Percentiles rank a stretch among this genome's conserved stretches.
phyloP scores from a whole-genome alignment of 2,329 filamentous ascomycete species.

The Apiospora aurea region DNA sequence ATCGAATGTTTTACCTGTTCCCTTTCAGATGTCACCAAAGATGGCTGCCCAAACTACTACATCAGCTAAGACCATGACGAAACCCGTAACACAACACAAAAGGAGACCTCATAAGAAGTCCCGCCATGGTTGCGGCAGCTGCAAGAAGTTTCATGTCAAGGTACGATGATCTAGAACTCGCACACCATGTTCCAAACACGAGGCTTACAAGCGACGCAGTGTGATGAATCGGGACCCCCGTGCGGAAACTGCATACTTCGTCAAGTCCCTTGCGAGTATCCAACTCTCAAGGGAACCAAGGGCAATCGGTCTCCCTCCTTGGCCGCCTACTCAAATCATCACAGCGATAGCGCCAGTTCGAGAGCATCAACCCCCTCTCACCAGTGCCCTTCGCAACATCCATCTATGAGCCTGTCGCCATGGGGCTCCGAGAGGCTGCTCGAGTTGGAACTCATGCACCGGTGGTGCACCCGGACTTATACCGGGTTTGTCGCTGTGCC shows the following conservation, averaged over 20 bases:
- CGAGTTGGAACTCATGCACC: conserved; percentile 24
- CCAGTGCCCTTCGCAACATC: background rate
- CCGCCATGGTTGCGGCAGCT: conserved; percentile 21
- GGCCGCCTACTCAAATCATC: background rate
- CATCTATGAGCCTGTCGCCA: conserved; percentile 3
- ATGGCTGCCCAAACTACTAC: conserved; percentile 6
- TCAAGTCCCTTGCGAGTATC: conserved; percentile 17
- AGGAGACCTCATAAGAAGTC: conserved; percentile 24
- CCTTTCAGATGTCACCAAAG: background rate
- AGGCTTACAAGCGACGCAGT: background rate
- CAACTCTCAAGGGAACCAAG: background rate
- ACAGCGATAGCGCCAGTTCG: background rate
- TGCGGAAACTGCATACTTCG: conserved; percentile 24
- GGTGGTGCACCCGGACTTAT: conserved; percentile 17
- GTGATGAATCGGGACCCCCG: conserved; percentile 22
- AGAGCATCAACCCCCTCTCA: conserved; percentile 1
- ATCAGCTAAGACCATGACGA: conserved; percentile 13
- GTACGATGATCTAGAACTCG: conserved; percentile 1
- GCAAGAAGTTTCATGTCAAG: conserved; percentile 24
- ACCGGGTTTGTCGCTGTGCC: conserved; percentile 1
- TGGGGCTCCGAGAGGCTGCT: conserved; percentile 11
- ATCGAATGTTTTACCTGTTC: background rate
- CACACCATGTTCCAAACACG: background rate
- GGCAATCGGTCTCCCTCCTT: background rate
- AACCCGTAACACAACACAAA: conserved; percentile 12